Evolutionary conservation across 2,329 filamentous ascomycete genomes (phyloP).

Genomic region (Purpureocillium takamizusanense): DNA sequence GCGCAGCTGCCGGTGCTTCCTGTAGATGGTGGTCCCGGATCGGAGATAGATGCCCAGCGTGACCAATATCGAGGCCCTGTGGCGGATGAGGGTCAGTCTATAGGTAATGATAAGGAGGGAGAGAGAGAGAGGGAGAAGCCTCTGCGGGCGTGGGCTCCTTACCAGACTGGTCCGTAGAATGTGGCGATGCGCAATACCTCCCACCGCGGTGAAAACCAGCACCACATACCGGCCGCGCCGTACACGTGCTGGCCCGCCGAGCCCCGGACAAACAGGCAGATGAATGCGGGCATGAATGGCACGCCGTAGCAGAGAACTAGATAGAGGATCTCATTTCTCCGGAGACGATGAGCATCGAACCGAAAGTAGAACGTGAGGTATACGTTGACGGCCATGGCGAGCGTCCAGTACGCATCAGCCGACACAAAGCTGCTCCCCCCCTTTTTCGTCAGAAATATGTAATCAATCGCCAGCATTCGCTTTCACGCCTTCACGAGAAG

Average conservation of each 20-base stretch:
- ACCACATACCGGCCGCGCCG: slow-evolving; percentile 68
- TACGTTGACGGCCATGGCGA: slow-evolving; percentile 73
- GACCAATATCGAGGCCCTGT: not conserved
- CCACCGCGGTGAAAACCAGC: slow-evolving; percentile 59
- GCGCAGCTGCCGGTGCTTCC: slow-evolving; percentile 37
- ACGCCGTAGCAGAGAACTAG: slow-evolving; percentile 58
- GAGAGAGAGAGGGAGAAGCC: too few relatives aligned
- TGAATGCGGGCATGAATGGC: slow-evolving; percentile 55
- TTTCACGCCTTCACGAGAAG: too few relatives aligned
- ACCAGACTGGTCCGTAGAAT: slow-evolving; percentile 61
- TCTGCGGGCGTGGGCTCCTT: too few relatives aligned
- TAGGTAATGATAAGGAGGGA: too few relatives aligned
- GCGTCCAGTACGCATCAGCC: slow-evolving; percentile 62
- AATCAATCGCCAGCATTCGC: too few relatives aligned
- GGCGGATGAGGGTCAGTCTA: too few relatives aligned
- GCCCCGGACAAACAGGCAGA: slow-evolving; percentile 51
- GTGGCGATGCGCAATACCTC: slow-evolving; percentile 58
- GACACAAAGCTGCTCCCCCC: slow-evolving; percentile 53
- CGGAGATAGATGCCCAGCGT: slow-evolving; percentile 22
- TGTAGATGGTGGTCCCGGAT: slow-evolving; percentile 49
- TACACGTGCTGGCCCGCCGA: slow-evolving; percentile 46
- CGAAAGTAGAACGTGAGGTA: slow-evolving; percentile 68
- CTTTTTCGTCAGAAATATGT: too few relatives aligned
- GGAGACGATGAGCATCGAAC: slow-evolving; percentile 53
- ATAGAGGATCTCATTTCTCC: slow-evolving; percentile 58